Conservation (phyloP, 495 filamentous ascomycete species). For the Elaphomyces granulatus region DNA sequence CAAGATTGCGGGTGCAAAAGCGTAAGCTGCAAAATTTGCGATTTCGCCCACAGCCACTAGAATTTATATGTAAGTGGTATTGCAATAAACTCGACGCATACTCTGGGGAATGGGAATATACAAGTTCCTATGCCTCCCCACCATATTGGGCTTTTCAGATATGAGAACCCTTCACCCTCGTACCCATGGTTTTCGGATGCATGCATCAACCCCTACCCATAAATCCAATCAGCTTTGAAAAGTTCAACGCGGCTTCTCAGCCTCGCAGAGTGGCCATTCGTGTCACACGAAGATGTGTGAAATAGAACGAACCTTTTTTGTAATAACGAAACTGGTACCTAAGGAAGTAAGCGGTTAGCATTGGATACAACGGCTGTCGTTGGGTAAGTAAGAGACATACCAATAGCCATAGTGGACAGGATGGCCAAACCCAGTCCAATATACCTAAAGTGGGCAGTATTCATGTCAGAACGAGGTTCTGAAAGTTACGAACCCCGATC, state of each 20-base stretch:
- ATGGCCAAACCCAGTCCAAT: conserved; percentile 83
- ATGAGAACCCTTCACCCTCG: conserved; percentile 90
- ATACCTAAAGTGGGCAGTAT: conserved; percentile 50
- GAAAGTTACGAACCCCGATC: conserved; percentile 5
- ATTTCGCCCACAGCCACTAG: conserved; percentile 72
- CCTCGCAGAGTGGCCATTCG: too few species aligned
- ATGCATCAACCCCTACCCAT: conserved; percentile 67
- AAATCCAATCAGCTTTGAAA: too few species aligned
- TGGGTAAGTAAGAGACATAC: conserved; percentile 33
- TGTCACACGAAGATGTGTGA: too few species aligned
- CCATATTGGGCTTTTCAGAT: conserved; percentile 85
- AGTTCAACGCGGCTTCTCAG: too few species aligned
- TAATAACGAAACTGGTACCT: conserved; percentile 90
- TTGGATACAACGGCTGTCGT: not conserved
- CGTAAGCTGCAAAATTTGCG: conserved; percentile 94
- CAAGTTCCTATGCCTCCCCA: conserved; percentile 84
- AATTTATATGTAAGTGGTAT: too few species aligned
- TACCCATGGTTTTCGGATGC: conserved; percentile 85
- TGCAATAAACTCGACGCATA: not conserved
- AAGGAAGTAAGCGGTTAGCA: conserved; percentile 12
- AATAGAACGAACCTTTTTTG: conserved; percentile 57
- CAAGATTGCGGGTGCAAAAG: conserved; percentile 92
- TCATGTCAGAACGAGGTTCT: conserved; percentile 21
- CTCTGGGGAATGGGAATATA: too few species aligned
- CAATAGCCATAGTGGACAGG: conserved; percentile 83